A percentile compares a stretch with the other conserved stretches of the same genome.
Evolutionary conservation across 768 basidiomycete species (phyloP).

Genomic region (Psilocybe azurescens): DNA sequence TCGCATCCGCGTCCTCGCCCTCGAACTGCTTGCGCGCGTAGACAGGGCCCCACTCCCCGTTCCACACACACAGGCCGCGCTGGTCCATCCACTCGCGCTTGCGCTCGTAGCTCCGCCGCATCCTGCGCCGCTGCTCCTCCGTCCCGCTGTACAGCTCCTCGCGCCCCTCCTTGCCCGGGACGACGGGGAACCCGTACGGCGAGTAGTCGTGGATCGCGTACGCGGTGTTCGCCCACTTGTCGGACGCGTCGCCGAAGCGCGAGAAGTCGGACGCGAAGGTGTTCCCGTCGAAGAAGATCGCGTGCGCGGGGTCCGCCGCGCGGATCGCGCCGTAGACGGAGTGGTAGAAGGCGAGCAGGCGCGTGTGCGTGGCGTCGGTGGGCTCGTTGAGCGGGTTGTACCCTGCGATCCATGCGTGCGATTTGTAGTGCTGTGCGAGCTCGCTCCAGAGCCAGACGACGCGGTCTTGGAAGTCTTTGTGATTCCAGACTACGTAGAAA

Average conservation of each 20-base stretch:
- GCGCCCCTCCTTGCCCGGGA: conserved; percentile 30
- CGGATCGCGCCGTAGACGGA: conserved; percentile 74
- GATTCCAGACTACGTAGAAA: conserved; percentile 64
- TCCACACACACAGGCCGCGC: conserved; percentile 70
- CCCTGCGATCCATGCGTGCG: conserved; percentile 83
- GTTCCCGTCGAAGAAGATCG: conserved; percentile 84
- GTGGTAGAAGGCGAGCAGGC: conserved; percentile 72
- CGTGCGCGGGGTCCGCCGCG: conserved; percentile 68
- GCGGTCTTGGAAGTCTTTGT: conserved; percentile 87
- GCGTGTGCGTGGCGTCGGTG: conserved; percentile 69
- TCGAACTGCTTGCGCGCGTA: conserved; percentile 70
- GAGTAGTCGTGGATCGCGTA: conserved; percentile 85
- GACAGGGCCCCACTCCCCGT: conserved; percentile 87
- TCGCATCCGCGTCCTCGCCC: conserved; percentile 61
- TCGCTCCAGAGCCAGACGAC: conserved; percentile 78
- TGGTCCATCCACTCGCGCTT: conserved; percentile 83
- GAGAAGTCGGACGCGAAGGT: conserved; percentile 84
- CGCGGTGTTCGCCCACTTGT: conserved; percentile 71
- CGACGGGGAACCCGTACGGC: conserved; percentile 71
- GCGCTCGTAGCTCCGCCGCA: conserved; percentile 67
- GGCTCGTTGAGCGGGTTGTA: conserved; percentile 90
- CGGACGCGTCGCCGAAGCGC: conserved; percentile 66
- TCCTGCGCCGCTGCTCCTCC: conserved; percentile 54
- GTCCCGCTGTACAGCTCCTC: conserved; percentile 56
- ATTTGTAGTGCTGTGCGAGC: conserved; percentile 76